Evolutionary conservation across 495 filamentous ascomycete species (phyloP).

Genomic region (Hyaloscypha hepaticicola): DNA sequence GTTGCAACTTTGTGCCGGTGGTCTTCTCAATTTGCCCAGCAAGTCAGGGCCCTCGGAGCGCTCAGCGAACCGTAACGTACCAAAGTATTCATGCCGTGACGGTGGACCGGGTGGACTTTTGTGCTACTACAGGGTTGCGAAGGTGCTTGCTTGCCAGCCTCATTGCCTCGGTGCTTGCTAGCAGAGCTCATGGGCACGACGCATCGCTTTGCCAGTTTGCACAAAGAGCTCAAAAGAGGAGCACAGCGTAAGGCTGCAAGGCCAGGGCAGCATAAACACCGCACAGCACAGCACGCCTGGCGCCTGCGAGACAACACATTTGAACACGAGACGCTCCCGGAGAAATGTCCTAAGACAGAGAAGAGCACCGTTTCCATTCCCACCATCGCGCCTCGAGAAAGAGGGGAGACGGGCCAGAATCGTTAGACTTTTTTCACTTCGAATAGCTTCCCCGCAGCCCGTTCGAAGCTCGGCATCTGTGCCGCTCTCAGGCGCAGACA

Average conservation of each 20-base stretch:
- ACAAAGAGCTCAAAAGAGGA: not conserved
- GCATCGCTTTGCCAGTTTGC: not conserved
- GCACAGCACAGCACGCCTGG: too few species aligned
- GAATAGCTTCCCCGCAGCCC: conserved; percentile 17
- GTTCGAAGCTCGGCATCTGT: conserved; percentile 7
- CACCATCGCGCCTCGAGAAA: not conserved
- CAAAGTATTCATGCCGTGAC: not conserved
- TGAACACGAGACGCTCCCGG: conserved; percentile 1
- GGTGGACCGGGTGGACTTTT: not conserved
- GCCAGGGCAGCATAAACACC: too few species aligned
- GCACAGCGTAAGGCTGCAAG: not conserved
- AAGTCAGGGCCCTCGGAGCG: not conserved
- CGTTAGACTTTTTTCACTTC: not conserved
- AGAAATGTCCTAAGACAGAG: conserved; percentile 13
- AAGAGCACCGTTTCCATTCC: not conserved
- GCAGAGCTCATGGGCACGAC: not conserved
- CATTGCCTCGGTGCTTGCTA: not conserved
- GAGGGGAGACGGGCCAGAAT: not conserved
- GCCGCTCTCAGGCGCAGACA: not conserved
- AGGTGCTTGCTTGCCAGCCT: not conserved
- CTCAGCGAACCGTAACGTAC: not conserved
- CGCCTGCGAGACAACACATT: not conserved
- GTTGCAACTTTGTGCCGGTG: not conserved
- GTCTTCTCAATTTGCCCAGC: not conserved
- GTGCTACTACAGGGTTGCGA: not conserved